These are phyloP conservation scores for Paxillus involutus DNA, from an alignment of 768 basidiomycete genomes.

Conservation along the genomic window DNA sequence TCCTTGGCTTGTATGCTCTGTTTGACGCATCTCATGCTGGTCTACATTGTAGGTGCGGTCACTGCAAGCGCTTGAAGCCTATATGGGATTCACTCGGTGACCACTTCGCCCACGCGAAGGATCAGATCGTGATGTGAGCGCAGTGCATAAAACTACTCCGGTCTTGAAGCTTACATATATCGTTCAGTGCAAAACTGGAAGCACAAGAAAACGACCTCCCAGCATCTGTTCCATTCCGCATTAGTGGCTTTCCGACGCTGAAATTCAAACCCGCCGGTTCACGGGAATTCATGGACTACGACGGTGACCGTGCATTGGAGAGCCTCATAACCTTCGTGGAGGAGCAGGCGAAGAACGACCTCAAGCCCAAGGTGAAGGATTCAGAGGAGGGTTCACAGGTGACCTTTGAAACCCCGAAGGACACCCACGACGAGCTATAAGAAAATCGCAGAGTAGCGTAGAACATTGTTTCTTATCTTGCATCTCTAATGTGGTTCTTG, in stretches of 20 bases:
- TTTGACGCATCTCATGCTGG: neutral
- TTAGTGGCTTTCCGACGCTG: constrained; percentile 89
- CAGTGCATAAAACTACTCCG: neutral
- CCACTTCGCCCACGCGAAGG: constrained; percentile 73
- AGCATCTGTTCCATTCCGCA: constrained; percentile 79
- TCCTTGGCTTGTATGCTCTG: constrained; percentile 13
- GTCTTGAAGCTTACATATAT: constrained; percentile 9
- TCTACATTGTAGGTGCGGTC: constrained; percentile 65
- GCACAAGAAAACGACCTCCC: constrained; percentile 97
- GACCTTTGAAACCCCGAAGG: constrained; percentile 26
- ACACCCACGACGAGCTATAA: constrained; percentile 31
- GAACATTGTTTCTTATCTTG: constrained; percentile 20
- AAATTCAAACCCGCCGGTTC: constrained; percentile 95
- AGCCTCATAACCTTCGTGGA: constrained; percentile 82
- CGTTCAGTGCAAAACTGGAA: constrained; percentile 86
- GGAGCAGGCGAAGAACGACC: constrained; percentile 73
- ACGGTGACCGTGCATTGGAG: constrained; percentile 89
- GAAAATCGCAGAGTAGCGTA: constrained; percentile 11
- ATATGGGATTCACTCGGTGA: constrained; percentile 91
- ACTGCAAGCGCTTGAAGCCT: constrained; percentile 97
- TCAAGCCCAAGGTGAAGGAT: constrained; percentile 39
- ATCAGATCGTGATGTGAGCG: constrained; percentile 74
- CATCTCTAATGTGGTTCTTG: constrained; percentile 16
- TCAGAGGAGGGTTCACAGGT: constrained; percentile 23
- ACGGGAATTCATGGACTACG: constrained; percentile 86